Evolutionary conservation across 495 filamentous ascomycete species (phyloP).

Genomic region (Aspergillus sclerotiicarbonarius): DNA sequence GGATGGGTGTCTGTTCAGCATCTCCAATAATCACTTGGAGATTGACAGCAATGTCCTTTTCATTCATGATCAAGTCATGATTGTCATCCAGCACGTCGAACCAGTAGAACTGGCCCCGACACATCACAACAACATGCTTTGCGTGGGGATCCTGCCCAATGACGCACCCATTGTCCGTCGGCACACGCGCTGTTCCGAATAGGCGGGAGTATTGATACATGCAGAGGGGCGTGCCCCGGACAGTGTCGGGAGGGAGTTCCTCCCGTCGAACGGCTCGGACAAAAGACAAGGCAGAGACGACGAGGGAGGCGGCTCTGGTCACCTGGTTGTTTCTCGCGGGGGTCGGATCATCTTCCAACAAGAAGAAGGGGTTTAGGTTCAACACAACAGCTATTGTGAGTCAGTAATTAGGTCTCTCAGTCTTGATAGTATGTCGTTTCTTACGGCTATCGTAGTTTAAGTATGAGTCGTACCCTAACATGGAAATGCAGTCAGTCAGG

Average conservation of each 20-base stretch:
- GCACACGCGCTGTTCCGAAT: conserved; percentile 92
- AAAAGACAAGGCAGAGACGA: conserved; percentile 86
- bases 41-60: conserved; percentile 90
- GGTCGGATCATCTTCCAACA: conserved; percentile 96
- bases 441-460: conserved; percentile 91
- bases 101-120: conserved; percentile 98
- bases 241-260: conserved; percentile 85
- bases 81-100: conserved; percentile 96
- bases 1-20: conserved; percentile 81
- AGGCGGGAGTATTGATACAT: conserved; percentile 98
- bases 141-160: conserved; percentile 89
- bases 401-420: conserved; percentile 5
- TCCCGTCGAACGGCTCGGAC: conserved; percentile 91
- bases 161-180: conserved; percentile 91
- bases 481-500: neutral
- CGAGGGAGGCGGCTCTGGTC: conserved; percentile 87
- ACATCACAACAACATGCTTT: conserved; percentile 91
- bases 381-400: conserved; percentile 72
- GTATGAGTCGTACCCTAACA: conserved; percentile 98
- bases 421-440: conserved; percentile 14
- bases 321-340: conserved; percentile 95
- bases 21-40: conserved; percentile 90
- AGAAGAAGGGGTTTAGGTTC: conserved; percentile 96
- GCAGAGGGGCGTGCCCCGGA: conserved; percentile 78
- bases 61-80: conserved; percentile 93